Conservation (phyloP, 2,329 filamentous ascomycete genomes). For the Fusarium sp. region DNA sequence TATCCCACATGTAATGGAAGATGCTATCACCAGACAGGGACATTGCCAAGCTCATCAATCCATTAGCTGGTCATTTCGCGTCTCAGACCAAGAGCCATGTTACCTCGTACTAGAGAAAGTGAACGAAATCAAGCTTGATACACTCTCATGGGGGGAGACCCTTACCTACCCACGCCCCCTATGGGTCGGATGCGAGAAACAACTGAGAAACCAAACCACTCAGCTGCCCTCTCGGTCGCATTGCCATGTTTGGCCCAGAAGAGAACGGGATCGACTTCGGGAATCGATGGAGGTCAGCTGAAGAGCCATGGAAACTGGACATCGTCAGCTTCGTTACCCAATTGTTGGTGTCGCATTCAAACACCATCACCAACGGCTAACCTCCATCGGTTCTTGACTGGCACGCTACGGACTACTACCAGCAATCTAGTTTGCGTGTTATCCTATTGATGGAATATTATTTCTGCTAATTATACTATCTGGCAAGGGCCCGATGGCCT, state of each 20-base stretch:
- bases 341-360: conserved; percentile 22
- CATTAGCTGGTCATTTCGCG: conserved; percentile 19
- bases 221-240: conserved; percentile 23
- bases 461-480: conserved; percentile 24
- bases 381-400: conserved; percentile 9
- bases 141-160: conserved; percentile 13
- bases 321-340: conserved; percentile 32
- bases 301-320: conserved; percentile 28
- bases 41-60: conserved; percentile 19
- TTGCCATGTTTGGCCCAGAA: conserved; percentile 29
- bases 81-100: conserved; percentile 34
- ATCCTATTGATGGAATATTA: conserved; percentile 35
- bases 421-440: conserved; percentile 19
- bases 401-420: conserved; percentile 4
- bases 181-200: conserved; percentile 8
- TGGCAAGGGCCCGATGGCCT: conserved; percentile 13
- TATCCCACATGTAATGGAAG: conserved; percentile 18
- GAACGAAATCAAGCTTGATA: conserved; percentile 20
- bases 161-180: conserved; percentile 14
- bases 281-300: conserved; percentile 40
- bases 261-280: conserved; percentile 41
- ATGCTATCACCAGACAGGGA: conserved; percentile 24
- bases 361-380: not conserved
- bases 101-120: conserved; percentile 24
- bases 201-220: not conserved